phyloP scores from a whole-genome alignment of 1,284 basidiomycete species.

The Tylopilus orsonianus region DNA sequence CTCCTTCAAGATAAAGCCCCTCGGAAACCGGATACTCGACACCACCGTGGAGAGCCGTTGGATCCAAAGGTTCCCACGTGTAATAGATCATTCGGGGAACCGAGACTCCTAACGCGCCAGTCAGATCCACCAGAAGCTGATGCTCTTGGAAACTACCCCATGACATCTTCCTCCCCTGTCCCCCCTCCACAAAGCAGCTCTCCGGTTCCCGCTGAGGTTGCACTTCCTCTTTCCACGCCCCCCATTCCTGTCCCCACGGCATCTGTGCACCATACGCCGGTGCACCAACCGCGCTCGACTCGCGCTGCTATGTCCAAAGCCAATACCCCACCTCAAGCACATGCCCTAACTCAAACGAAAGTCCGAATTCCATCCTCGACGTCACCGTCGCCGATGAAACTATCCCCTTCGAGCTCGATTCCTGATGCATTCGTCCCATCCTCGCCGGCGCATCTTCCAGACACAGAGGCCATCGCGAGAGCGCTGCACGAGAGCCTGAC shows the following conservation, averaged over 20 bases:
- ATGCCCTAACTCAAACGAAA: too few relatives aligned
- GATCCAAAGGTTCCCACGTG: background rate
- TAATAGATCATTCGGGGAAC: conserved; percentile 21
- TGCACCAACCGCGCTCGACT: background rate
- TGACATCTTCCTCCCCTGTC: conserved; percentile 17
- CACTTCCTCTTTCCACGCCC: background rate
- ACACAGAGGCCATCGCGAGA: conserved; percentile 24
- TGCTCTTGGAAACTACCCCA: background rate
- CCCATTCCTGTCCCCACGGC: background rate
- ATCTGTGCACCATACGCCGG: background rate
- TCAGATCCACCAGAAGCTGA: conserved; percentile 19
- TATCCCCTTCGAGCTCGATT: conserved; percentile 31
- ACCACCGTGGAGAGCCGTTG: background rate
- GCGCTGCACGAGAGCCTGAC: conserved; percentile 64
- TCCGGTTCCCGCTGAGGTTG: conserved; percentile 13
- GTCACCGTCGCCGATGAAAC: conserved; percentile 57
- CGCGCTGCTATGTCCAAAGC: background rate
- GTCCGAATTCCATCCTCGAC: conserved; percentile 57
- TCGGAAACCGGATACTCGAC: background rate
- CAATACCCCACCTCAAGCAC: conserved; percentile 4
- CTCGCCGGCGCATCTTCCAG: conserved; percentile 25
- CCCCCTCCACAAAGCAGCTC: conserved; percentile 34
- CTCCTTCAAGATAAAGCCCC: conserved; percentile 20
- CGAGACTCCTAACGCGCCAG: conserved; percentile 17
- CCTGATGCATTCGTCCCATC: conserved; percentile 19